Base-by-base conservation (phyloP, 441 rosid genomes). In the Erodium chrysanthum region DNA sequence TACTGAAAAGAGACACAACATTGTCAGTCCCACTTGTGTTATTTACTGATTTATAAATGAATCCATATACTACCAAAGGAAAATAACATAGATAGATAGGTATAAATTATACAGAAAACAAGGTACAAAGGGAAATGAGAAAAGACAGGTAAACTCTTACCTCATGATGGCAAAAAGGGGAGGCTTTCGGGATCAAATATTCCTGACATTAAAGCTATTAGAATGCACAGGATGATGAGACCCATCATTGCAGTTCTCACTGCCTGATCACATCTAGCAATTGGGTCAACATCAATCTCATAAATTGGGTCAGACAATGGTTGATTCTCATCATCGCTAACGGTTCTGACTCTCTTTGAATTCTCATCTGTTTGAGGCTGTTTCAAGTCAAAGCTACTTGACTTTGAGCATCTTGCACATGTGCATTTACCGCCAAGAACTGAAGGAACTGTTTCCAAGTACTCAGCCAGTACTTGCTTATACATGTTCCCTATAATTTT, bases 361-460 rank as follows among this genome's bases (percentile, higher is more conserved):
- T 74, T 72, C 67, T 69, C 74, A 66, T 70, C 71, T 60, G 70
- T 7, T 40, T 17, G 74, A 25, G 75, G 67, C 64, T 22, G 81
- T 66, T 1, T 72, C 29, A 48, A 59, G 50, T 54, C 61, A 27
- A 40, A 68, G 61, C 44, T 65, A 58, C 63, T 75, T 25, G 69
- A 60, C 71, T 67, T 78, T 54, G 80, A 78, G 80, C 98, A 93
- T 74, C 70, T 81, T 65, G 69, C 77, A 76, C 98, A 93, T 46
- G 76, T 74, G 76, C 98, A 93, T 42, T 75, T 74, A 44, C 97
- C 90, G 59, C 97, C 97, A 46, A 93, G 97, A 83, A 81, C 87
- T 15, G 84, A 75, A 40, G 98, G 98, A 37, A 90, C 78, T 8
- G 77, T 82, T 81, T 81, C 85, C 64, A 93, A 83, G 79, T 80